Conservation (phyloP, 345 rosid genomes). For the Laguncularia racemosa region DNA sequence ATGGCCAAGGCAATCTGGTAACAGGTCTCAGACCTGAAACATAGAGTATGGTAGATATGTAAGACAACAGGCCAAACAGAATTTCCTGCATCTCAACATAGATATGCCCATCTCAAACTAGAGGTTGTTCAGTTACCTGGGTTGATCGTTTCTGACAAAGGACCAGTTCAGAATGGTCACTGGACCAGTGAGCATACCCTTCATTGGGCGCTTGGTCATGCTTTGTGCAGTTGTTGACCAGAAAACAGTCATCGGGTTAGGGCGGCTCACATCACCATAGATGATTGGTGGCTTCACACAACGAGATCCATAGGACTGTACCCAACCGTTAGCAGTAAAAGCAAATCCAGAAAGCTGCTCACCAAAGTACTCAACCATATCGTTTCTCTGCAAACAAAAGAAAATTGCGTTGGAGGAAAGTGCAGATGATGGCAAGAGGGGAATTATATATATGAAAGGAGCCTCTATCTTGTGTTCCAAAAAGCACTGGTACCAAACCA, state of each 20-base stretch:
- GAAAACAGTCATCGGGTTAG: conserved; percentile 96
- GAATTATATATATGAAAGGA: no score
- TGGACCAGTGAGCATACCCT: conserved; percentile 99
- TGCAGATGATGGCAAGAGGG: no score
- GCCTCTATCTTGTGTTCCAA: not conserved
- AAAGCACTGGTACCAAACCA: not conserved
- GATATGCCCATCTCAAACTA: no score
- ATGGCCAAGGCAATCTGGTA: conserved; percentile 97
- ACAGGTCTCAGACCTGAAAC: not conserved
- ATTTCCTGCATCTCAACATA: no score
- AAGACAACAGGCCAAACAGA: no score
- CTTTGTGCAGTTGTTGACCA: conserved; percentile 95
- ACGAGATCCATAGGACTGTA: conserved; percentile 96
- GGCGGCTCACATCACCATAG: conserved; percentile 99
- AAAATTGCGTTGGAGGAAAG: not conserved
- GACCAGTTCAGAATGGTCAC: conserved; percentile 99
- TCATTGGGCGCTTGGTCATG: conserved; percentile 96
- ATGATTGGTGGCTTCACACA: conserved; percentile 99
- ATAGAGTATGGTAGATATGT: no score
- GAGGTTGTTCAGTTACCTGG: conserved; percentile 43
- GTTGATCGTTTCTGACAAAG: conserved; percentile 94
- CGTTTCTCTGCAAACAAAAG: conserved; percentile 64
- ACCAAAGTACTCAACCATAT: conserved; percentile 99
- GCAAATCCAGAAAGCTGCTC: conserved; percentile 95
- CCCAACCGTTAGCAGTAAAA: conserved; percentile 95